Evolutionary conservation across 441 rosid species (phyloP).

Genomic region (Corymbia calophylla): DNA sequence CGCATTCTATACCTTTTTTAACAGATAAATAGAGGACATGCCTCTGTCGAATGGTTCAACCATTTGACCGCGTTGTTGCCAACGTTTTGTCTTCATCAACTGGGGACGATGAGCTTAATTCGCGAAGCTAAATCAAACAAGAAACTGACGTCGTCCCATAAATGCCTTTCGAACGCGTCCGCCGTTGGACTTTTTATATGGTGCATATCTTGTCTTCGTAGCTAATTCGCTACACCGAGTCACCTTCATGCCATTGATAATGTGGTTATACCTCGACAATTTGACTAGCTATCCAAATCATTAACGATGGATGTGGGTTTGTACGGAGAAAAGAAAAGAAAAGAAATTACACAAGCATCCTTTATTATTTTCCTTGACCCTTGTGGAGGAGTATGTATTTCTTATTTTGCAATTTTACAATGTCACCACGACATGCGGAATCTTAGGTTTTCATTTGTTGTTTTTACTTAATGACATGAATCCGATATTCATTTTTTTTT

Average conservation of each 20-base stretch:
- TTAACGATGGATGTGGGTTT: background rate
- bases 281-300: background rate
- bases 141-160: background rate
- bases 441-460: background rate
- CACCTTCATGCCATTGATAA: background rate
- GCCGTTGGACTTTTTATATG: background rate
- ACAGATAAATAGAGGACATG: background rate
- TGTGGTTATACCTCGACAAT: background rate
- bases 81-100: fast-evolving
- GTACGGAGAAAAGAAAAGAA: background rate
- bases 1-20: background rate
- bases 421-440: background rate
- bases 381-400: background rate
- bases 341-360: background rate
- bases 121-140: background rate
- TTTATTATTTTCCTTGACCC: background rate
- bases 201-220: background rate
- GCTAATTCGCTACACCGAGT: background rate
- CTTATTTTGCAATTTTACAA: background rate
- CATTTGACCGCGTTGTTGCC: background rate
- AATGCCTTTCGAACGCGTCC: background rate
- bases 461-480: background rate
- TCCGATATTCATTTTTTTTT: background rate
- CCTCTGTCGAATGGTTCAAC: background rate
- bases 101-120: background rate